Conservation (phyloP, 129 eudicot genomes). For the Artemisia argyi region DNA sequence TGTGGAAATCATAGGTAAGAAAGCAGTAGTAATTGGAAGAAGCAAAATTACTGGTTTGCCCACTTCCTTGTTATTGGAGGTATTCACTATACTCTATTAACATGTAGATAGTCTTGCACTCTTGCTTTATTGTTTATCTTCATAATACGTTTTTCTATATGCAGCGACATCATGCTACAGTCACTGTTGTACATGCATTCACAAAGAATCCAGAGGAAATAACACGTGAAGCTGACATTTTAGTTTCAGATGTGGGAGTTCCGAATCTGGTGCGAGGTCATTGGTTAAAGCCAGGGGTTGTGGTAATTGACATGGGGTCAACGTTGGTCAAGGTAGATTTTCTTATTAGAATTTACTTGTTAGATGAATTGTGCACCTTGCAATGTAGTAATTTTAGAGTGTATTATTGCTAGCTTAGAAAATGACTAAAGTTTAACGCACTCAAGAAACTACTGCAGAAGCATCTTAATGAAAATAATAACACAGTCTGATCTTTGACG, state of each 20-base stretch:
- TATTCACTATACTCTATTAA: conserved; percentile 6
- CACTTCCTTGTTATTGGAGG: conserved; percentile 66
- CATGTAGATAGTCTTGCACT: background rate
- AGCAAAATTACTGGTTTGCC: conserved; percentile 68
- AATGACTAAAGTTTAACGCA: too few relatives aligned
- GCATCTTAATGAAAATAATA: too few relatives aligned
- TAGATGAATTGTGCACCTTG: background rate
- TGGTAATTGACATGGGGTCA: conserved; percentile 61
- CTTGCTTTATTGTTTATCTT: background rate
- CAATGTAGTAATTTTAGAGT: background rate
- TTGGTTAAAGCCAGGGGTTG: conserved; percentile 63
- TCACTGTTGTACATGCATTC: conserved; percentile 47
- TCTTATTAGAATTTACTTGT: background rate
- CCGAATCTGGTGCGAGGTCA: conserved; percentile 56
- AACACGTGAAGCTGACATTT: conserved; percentile 58
- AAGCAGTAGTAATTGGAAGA: conserved; percentile 70
- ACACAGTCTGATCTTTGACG: too few relatives aligned
- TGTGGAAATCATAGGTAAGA: conserved; percentile 56
- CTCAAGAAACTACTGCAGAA: too few relatives aligned
- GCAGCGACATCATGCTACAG: conserved; percentile 65
- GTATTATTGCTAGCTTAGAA: too few relatives aligned
- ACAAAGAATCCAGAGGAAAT: conserved; percentile 48
- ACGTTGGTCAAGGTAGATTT: conserved; percentile 44
- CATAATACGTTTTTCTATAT: conserved; percentile 1
- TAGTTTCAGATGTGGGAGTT: conserved; percentile 57